A percentile compares a stretch with the other conserved stretches of the same genome.
Evolutionary conservation across 352 stramenopile species (phyloP).

Genomic region (Pythium brachiatum): DNA sequence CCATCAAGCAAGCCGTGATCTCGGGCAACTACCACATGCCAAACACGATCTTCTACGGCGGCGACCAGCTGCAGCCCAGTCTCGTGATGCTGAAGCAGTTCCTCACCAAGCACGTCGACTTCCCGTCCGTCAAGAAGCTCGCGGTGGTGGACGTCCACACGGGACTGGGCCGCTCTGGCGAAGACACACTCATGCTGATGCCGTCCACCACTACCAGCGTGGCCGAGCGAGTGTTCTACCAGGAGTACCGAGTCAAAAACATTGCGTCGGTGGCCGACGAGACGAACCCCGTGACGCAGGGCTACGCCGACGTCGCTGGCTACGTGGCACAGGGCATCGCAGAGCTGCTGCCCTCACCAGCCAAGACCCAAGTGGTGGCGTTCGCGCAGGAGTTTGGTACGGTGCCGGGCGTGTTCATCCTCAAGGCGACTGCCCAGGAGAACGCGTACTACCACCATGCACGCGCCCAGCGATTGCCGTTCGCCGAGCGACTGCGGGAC

Average conservation of each 20-base stretch:
- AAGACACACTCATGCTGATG: constrained; percentile 48
- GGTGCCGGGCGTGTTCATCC: constrained; percentile 50
- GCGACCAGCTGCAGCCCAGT: constrained; percentile 67
- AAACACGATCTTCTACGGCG: constrained; percentile 85
- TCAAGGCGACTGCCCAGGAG: constrained; percentile 60
- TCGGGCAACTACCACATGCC: constrained; percentile 85
- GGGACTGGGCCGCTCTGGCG: constrained; percentile 71
- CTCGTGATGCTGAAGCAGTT: constrained; percentile 61
- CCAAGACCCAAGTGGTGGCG: constrained; percentile 26
- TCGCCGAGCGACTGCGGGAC: constrained; percentile 63
- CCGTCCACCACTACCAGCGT: constrained; percentile 13
- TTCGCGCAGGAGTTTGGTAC: constrained; percentile 76
- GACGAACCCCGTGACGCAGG: constrained; percentile 32
- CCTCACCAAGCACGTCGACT: constrained; percentile 47
- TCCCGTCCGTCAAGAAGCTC: constrained; percentile 36
- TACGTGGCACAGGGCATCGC: constrained; percentile 42
- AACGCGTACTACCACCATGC: constrained; percentile 58
- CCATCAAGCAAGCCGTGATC: constrained; percentile 86
- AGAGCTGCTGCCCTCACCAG: constrained; percentile 27
- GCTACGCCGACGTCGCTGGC: constrained; percentile 54
- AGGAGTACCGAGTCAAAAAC: constrained; percentile 27
- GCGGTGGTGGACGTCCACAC: constrained; percentile 93
- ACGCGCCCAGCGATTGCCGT: no score
- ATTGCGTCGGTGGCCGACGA: constrained; percentile 30
- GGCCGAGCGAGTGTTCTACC: not conserved